Evolutionary conservation across 768 basidiomycete species (phyloP), one percentile per base, ranked within the genome.

Genomic region (Tulasnella sp.): DNA sequence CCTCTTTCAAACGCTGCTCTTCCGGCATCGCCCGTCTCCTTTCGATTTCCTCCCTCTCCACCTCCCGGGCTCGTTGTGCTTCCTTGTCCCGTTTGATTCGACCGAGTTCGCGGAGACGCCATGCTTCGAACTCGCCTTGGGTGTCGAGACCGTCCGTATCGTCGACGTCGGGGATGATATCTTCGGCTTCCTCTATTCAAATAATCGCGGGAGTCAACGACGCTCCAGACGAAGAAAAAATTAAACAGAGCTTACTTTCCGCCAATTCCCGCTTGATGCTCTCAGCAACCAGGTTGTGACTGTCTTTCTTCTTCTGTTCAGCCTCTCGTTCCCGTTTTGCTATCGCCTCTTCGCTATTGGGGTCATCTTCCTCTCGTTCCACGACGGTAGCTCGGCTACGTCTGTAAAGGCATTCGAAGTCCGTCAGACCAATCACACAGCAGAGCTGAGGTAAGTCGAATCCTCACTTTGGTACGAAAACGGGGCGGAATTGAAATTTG

Each of bases 71-170:
- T 8, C 96, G 82, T 76, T 92, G 91, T 0, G 91, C 94, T 82
- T 97, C 94, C 83, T 96, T 94, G 84, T 99, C 97, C 74, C 91
- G 89, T 83, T 97, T 94, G 78, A 99, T 93, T 78, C 97, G 88
- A n/a, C 87, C 90, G 11, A 99, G 88, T 82, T 99, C 97, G 77
- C 97, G 89, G 70, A 98, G 83, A 75, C 97, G 88, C 97, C 97
- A 99, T 3, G 91, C 93, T 81, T 98, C 96, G 79, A 99, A 99
- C 82, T 99, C 97, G 72, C 82, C 90, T 19, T 88, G 87, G 1
- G 96, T 93, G 80, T 98, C 96, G 69, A 96, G 82, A 1, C 93
- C 97, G 80, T 99, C 97, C 5, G 94, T 93, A 82, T 99, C 97
- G 83, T 99, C 96, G 0, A 99, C 88, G 78, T 98, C 96, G 1